phyloP scores from a whole-genome alignment of 805 yeast genomes.

The Wickerhamiella azymoides region DNA sequence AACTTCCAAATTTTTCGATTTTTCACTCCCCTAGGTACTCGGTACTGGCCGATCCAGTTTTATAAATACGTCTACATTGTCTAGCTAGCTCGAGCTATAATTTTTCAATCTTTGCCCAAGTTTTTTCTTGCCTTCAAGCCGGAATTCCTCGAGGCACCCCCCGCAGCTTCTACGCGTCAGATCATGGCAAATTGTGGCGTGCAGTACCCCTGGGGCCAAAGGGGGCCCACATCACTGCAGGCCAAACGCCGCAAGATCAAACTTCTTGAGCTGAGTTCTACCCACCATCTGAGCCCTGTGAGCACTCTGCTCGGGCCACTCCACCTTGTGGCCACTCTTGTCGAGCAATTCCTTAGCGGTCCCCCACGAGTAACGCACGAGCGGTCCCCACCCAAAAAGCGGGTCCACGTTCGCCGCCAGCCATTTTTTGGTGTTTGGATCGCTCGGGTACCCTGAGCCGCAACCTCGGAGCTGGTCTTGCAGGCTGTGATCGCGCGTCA shows the following conservation, averaged over 20 bases:
- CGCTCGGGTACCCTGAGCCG: slow-evolving; percentile 95
- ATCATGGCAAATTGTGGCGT: not conserved
- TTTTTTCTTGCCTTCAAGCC: not conserved
- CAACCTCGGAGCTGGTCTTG: slow-evolving; percentile 29
- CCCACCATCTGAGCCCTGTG: not conserved
- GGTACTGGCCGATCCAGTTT: no score
- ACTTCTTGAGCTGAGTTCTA: not conserved
- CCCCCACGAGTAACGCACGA: slow-evolving; percentile 85
- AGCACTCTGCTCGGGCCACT: slow-evolving; percentile 40
- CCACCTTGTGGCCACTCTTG: slow-evolving; percentile 39
- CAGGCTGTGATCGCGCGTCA: slow-evolving; percentile 68
- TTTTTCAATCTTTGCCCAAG: no score
- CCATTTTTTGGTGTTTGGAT: slow-evolving; percentile 78
- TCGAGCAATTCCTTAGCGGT: slow-evolving; percentile 66
- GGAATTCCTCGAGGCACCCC: no score
- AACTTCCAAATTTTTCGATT: no score
- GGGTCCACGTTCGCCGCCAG: slow-evolving; percentile 46
- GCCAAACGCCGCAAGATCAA: not conserved
- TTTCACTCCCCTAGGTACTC: no score
- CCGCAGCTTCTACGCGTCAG: no score
- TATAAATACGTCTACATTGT: no score
- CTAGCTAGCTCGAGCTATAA: no score
- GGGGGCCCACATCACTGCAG: not conserved
- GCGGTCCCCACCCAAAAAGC: slow-evolving; percentile 73
- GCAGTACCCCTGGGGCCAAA: not conserved